Base-by-base conservation (phyloP, 352 stramenopile species). In the Phytophthora brassicae region DNA sequence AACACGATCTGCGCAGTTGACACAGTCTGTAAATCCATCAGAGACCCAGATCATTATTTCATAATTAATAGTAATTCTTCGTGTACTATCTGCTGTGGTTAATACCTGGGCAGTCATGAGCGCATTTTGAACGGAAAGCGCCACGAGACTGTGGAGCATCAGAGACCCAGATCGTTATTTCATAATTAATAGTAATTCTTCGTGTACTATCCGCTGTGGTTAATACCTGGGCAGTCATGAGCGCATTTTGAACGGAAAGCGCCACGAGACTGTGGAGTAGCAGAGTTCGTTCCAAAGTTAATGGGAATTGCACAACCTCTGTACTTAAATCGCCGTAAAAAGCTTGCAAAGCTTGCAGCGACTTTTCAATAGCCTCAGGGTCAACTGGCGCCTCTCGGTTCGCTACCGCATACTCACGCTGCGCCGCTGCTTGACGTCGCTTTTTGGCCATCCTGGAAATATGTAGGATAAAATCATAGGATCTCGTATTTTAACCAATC, bases 91-190 rank as follows among this genome's bases (percentile, higher is more conserved):
- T n/a, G 6, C 9, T 29, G 52, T 7, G 20, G 2, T 4, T 41
- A 56, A 17, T 65, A 88, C 79, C 73, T 71, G 24, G 16, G 79
- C 64, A 35, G 70, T 67, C 60, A 86, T 70, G n/a, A 84, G 48
- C 13, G 45, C 48, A 42, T 86, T 81, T 22, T 83, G 57, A 12
- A 86, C 47, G 3, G 57, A 45, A 6, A 85, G 28, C 1, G 49
- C 51, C 22, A 84, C 23, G 12, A 68, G 14, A 46, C 72, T 74
- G 31, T 85, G 68, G 16, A 84, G 17, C 63, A 80, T 73, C 7
- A 82, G 44, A 23, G 44, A n/a, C n/a, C n/a, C n/a, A n/a, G n/a
- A n/a, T n/a, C n/a, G 38, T 13, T 31, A 56, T 17, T 81, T 72
- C 35, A n/a, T n/a, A n/a, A n/a, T n/a, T n/a, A n/a, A n/a, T n/a